A percentile compares a stretch with the other conserved stretches of the same genome.
Evolutionary conservation across 371 early-diverging fungal species (phyloP).

Genomic region (Actinomortierella ambigua): DNA sequence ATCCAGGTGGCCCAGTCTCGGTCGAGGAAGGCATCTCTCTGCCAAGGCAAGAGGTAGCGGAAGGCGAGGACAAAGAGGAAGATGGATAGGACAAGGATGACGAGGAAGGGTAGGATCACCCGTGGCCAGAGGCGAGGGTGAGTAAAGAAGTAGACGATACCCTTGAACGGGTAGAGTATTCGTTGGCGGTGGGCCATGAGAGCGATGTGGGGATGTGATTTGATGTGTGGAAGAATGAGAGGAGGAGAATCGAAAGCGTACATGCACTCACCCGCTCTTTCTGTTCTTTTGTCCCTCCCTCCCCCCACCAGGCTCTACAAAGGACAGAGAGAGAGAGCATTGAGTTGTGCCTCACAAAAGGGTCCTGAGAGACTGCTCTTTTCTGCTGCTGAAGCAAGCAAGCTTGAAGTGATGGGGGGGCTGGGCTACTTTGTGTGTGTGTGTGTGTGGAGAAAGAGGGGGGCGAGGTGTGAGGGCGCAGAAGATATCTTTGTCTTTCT

Average conservation of each 20-base stretch:
- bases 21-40: slow-evolving; percentile 20
- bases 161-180: slow-evolving; percentile 31
- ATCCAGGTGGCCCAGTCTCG: slow-evolving; percentile 32
- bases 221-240: not conserved
- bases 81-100: slow-evolving; percentile 27
- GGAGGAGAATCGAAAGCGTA: not conserved
- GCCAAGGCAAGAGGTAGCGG: slow-evolving; percentile 29
- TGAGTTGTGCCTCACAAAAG: no score
- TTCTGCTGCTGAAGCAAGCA: no score
- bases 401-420: no score
- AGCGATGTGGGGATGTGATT: not conserved
- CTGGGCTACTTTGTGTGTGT: no score
- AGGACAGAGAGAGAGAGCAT: not conserved
- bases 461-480: no score
- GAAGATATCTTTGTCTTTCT: not conserved
- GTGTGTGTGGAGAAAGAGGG: no score
- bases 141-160: slow-evolving; percentile 37
- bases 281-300: not conserved
- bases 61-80: slow-evolving; percentile 31
- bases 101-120: slow-evolving; percentile 38
- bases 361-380: no score
- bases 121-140: slow-evolving; percentile 40
- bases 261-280: not conserved
- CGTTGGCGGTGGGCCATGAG: slow-evolving; percentile 15
- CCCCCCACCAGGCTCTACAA: not conserved